Evolutionary conservation across 78 protist species (phyloP), one percentile per base, ranked within the genome.

Genomic region (Tieghemostelium lacteum): DNA sequence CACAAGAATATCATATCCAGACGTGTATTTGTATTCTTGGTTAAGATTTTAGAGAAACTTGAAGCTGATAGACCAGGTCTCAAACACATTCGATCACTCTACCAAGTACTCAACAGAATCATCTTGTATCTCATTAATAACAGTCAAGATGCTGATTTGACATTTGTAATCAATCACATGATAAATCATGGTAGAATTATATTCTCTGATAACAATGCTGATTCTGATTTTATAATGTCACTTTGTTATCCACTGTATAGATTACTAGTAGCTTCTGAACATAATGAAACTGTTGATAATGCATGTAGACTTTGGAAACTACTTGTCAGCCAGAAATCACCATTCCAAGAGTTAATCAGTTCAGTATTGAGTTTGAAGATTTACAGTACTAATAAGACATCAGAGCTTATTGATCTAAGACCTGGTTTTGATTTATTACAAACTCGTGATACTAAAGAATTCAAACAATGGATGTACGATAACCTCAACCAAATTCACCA

Each of bases 111-210:
- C 31, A 83, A 83, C 50, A 37, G 91, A 34, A 45, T 58, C 42
- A 83, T 69, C n/a, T 20, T 83, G 17, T 60, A 29, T n/a, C 22
- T 83, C 12, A 33, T 69, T 50, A 70, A 70, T 22, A 61, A 69
- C 33, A 24, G 49, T 1, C 4, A 49, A 0, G 88, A 78, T 26
- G 55, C 60, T 1, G 91, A 83, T 22, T 33, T 83, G 20, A 28
- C 20, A 6, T 69, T 58, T 39, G 54, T 70, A 19, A 34, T 73
- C 39, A 69, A 58, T 20, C 91, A 83, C 28, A 66, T 83, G 22
- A 39, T 83, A 16, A 83, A 83, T 58, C 91, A 83, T 60, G 78
- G 69, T 69, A 36, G 91, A 26, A 83, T 83, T 31, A 33, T 83
- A 3, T 83, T 83, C 58, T 36, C 60, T 17, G 91, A 83, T 24